Evolutionary conservation across 176 grass and related monocot species (phyloP).

Genomic region (Rhipidocladum racemiflorum): DNA sequence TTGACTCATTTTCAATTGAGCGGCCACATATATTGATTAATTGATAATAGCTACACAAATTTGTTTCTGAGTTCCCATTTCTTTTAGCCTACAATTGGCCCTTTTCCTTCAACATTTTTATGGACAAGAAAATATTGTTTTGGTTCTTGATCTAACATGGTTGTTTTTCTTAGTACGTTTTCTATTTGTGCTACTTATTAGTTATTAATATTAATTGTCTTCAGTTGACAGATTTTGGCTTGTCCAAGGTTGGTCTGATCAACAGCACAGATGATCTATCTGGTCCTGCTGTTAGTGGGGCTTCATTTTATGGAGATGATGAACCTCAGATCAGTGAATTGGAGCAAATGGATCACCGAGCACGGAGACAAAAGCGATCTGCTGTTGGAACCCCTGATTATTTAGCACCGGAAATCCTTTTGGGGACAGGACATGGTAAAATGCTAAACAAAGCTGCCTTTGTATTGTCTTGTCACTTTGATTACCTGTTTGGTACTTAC

Average conservation of each 20-base stretch:
- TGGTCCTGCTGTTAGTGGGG: conserved; percentile 77
- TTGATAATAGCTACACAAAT: background rate
- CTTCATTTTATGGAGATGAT: conserved; percentile 92
- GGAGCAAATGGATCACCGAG: conserved; percentile 74
- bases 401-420: conserved; percentile 96
- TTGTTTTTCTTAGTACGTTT: conserved; percentile 9
- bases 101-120: background rate
- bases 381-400: conserved; percentile 99
- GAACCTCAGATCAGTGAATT: conserved; percentile 74
- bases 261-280: conserved; percentile 98
- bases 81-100: background rate
- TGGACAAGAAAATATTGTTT: background rate
- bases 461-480: conserved; percentile 1
- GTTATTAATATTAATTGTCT: conserved; percentile 48
- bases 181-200: conserved; percentile 26
- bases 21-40: background rate
- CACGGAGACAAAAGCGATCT: conserved; percentile 80
- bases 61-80: conserved; percentile 12
- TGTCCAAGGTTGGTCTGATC: conserved; percentile 98
- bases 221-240: conserved; percentile 99
- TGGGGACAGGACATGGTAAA: conserved; percentile 97
- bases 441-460: conserved; percentile 15
- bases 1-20: background rate
- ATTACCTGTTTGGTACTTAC: conserved; percentile 11
- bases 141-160: background rate